These are phyloP conservation scores for Durusdinium trenchii DNA, from an alignment of 73 alveolate species.

Conservation along the genomic window DNA sequence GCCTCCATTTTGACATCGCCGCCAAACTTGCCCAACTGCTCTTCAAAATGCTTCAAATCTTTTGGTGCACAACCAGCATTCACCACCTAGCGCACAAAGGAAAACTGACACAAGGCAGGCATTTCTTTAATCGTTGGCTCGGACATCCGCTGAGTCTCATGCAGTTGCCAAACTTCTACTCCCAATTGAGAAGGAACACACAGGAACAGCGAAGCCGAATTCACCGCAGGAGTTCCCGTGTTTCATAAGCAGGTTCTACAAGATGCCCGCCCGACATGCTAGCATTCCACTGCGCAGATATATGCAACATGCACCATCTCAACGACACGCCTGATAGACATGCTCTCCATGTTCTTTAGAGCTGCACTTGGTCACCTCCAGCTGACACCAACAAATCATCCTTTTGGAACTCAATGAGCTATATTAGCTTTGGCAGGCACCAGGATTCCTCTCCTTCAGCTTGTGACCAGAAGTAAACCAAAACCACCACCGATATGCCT, in stretches of 20 bases:
- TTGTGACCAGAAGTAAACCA: background rate
- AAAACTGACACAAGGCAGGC: background rate
- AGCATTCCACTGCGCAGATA: too few relatives aligned
- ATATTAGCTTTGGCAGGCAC: background rate
- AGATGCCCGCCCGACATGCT: too few relatives aligned
- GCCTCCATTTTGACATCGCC: conserved; percentile 95
- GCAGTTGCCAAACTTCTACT: too few relatives aligned
- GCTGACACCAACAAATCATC: background rate
- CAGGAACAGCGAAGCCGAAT: too few relatives aligned
- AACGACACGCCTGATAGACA: conserved; percentile 63
- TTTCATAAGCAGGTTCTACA: too few relatives aligned
- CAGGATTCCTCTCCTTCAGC: background rate
- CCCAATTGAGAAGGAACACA: too few relatives aligned
- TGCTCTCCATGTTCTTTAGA: conserved; percentile 95
- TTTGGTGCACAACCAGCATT: conserved; percentile 99
- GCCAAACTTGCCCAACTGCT: conserved; percentile 87
- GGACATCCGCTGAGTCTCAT: too few relatives aligned
- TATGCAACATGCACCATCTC: too few relatives aligned
- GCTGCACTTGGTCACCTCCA: conserved; percentile 63
- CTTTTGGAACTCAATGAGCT: background rate
- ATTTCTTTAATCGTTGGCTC: too few relatives aligned
- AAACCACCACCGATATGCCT: background rate
- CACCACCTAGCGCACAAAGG: conserved; percentile 97
- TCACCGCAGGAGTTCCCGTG: too few relatives aligned
- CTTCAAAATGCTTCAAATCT: conserved; percentile 97